Evolutionary conservation across 805 yeast genomes (phyloP), one percentile per base, ranked within the genome.

Genomic region (Candida gorgasii): DNA sequence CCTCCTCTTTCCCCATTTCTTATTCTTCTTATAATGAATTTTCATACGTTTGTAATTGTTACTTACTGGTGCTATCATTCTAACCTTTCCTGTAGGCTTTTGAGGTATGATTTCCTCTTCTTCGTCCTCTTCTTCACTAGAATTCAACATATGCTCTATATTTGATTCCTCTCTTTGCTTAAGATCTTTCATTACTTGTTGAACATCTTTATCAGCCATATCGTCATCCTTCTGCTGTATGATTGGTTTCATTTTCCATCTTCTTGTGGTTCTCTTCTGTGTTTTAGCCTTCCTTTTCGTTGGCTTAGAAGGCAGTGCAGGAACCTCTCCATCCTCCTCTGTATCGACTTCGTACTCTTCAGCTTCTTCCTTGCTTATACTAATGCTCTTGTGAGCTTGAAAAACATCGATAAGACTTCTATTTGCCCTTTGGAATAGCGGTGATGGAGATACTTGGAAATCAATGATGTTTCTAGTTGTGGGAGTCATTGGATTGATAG

Each of bases 1-100:
- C 48, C 79, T 62, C 46, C 70, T 69, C 15, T 46, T 41, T 4
- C 50, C 46, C 43, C 43, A 44, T 14, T 44, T 46, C 32, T 45
- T 45, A 50, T 69, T 42, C 32, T 40, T 46, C 38, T 48, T 70
- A 51, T 68, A 75, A 30, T 77, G 76, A 35, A 80, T 67, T 55
- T 78, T 80, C 39, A 76, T 61, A 43, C 80, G 61, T 50, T 75
- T 76, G 60, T 67, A 80, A 54, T 80, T 80, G 51, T 59, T 64
- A 45, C 75, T 76, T 16, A 71, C 50, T 2, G 72, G 69, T 33
- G 62, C 60, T 18, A 57, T 45, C 50, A 49, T 60, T 39, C 44
- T 43, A 33, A 46, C 45, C 44, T n/a, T 41, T 5, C 36, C 23
- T 5, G 20, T 35, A 18, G 46, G 34, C 5, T 17, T 28, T 6